These are phyloP conservation scores for Debaryomyces robertsiae DNA, from an alignment of 1,139 yeast species.

Conservation along the genomic window DNA sequence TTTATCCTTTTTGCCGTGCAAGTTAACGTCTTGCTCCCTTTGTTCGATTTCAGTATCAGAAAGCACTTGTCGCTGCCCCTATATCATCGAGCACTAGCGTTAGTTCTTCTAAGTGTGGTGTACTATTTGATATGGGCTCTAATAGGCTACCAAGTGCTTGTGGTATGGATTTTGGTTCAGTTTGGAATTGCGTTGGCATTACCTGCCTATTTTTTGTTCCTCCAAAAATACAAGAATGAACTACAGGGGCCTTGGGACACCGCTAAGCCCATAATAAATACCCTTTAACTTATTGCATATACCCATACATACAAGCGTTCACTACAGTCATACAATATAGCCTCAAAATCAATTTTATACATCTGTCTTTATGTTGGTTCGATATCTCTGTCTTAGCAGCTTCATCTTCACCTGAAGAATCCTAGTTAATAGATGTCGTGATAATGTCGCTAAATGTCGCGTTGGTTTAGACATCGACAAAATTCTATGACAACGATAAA, in stretches of 20 bases:
- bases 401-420: neutral
- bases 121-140: slow-evolving; percentile 23
- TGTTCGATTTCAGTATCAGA: slow-evolving; percentile 63
- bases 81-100: slow-evolving; percentile 38
- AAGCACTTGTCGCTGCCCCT: slow-evolving; percentile 27
- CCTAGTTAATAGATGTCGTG: slow-evolving; percentile 11
- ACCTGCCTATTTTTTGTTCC: slow-evolving; percentile 68
- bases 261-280: slow-evolving; percentile 60
- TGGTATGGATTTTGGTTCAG: slow-evolving; percentile 54
- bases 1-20: slow-evolving; percentile 76
- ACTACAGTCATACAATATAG: no score
- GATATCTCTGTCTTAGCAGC: slow-evolving; percentile 12
- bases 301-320: no score
- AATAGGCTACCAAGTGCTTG: slow-evolving; percentile 31
- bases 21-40: slow-evolving; percentile 70
- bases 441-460: slow-evolving; percentile 3
- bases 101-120: slow-evolving; percentile 23
- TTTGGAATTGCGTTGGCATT: slow-evolving; percentile 54
- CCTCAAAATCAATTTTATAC: no score
- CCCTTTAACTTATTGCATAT: slow-evolving; percentile 1
- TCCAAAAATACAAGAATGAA: slow-evolving; percentile 84
- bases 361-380: no score
- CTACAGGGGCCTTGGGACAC: slow-evolving; percentile 95
- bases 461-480: slow-evolving; percentile 1
- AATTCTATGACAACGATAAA: neutral